phyloP scores from a whole-genome alignment of 2,329 filamentous ascomycete genomes.

The Aspergillus floridensis region DNA sequence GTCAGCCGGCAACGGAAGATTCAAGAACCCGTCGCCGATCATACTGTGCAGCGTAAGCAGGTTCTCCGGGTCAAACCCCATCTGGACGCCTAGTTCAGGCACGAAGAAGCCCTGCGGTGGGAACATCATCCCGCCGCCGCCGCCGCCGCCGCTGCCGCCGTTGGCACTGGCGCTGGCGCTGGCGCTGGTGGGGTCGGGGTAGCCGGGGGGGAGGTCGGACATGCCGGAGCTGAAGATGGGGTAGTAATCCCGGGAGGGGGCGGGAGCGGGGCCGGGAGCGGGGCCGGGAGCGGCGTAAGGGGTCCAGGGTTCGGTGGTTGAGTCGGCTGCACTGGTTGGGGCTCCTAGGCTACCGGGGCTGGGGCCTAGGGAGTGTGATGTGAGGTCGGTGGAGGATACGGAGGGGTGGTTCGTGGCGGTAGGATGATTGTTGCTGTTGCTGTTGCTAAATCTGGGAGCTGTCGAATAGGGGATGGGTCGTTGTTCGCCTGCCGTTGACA shows the following conservation, averaged over 20 bases:
- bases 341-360: not conserved
- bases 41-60: constrained; percentile 32
- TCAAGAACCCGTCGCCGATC: constrained; percentile 34
- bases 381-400: constrained; percentile 13
- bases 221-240: constrained; percentile 7
- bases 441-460: not conserved
- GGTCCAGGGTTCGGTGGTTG: constrained; percentile 10
- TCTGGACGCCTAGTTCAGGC: constrained; percentile 27
- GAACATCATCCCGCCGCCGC: constrained; percentile 15
- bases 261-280: too few relatives aligned
- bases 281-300: constrained; percentile 6
- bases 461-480: not conserved
- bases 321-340: not conserved
- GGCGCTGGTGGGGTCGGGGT: constrained; percentile 10
- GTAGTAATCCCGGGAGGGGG: constrained; percentile 11
- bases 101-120: constrained; percentile 20
- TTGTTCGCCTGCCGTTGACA: not conserved
- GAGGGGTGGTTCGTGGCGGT: constrained; percentile 3
- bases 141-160: too few relatives aligned
- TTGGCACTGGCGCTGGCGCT: constrained; percentile 9
- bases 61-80: constrained; percentile 28
- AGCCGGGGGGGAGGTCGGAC: constrained; percentile 13
- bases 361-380: constrained; percentile 11
- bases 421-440: constrained; percentile 10
- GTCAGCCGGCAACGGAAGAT: constrained; percentile 26